A percentile compares a stretch with the other conserved stretches of the same genome.
These are phyloP conservation scores for Aristolochia californica DNA, from an alignment of 164 flowering plant species.

Conservation along the genomic window DNA sequence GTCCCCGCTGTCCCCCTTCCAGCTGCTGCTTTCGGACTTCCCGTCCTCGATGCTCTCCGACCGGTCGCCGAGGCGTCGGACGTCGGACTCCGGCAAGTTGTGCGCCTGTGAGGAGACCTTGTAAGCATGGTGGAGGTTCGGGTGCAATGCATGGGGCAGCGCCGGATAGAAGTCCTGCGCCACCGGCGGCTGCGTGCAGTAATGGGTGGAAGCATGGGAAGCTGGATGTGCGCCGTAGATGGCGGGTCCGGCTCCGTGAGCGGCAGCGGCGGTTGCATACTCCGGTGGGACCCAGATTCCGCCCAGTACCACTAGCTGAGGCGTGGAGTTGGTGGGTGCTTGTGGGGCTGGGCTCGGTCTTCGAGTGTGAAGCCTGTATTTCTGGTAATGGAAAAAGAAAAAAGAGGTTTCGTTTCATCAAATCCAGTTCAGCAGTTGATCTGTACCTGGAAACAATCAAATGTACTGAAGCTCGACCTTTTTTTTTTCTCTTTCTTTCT, in stretches of 20 bases:
- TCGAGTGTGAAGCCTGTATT: slow-evolving; percentile 93
- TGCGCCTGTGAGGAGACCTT: slow-evolving; percentile 39
- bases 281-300: slow-evolving; percentile 98
- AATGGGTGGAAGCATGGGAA: slow-evolving; percentile 43
- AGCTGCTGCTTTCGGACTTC: slow-evolving; percentile 76
- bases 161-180: slow-evolving; percentile 44
- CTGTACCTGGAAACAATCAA: background rate
- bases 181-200: slow-evolving; percentile 27
- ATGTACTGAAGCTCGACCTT: background rate
- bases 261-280: slow-evolving; percentile 53
- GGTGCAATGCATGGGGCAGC: slow-evolving; percentile 33
- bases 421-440: too few relatives aligned
- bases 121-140: slow-evolving; percentile 25
- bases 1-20: slow-evolving; percentile 56
- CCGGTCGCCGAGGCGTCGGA: slow-evolving; percentile 33
- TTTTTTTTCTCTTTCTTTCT: too few relatives aligned
- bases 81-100: slow-evolving; percentile 57
- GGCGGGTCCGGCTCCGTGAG: slow-evolving; percentile 31
- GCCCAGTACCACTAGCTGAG: slow-evolving; percentile 87
- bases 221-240: slow-evolving; percentile 51
- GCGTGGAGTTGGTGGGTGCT: slow-evolving; percentile 37
- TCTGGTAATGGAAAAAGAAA: slow-evolving; percentile 31
- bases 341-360: slow-evolving; percentile 85
- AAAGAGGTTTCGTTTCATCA: background rate
- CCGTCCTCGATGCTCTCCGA: slow-evolving; percentile 91